Base-by-base conservation (phyloP, 31 red algal genomes). In the Endocladia muricata region DNA sequence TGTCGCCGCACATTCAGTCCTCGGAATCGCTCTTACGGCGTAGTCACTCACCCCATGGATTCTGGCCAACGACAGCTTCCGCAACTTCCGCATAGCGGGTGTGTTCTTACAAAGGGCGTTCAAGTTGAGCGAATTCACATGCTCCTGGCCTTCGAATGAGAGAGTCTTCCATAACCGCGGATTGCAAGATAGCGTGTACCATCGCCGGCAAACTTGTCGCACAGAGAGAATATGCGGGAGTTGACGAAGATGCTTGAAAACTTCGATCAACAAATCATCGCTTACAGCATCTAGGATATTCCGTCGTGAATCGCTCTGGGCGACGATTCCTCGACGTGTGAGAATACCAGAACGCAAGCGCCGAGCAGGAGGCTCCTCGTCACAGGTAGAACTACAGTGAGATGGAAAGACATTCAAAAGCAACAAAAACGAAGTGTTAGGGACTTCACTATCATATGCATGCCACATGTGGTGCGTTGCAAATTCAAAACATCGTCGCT, bases 111-210 rank as follows among this genome's bases (percentile, higher is more conserved):
- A 89, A 28, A 89, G 76, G 0, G 70, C 61, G 7, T 43, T 68
- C 28, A 89, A 43, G 76, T 89, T 73, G 11, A 34, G 41, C 3
- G 76, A 74, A 41, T 75, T 76, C 21, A 89, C 75, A 76, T 89
- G 75, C 37, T 89, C 85, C 5, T 81, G 77, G 49, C 85, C 85
- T 34, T 89, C 85, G 64, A 89, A 89, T 0, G 85, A 89, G 19
- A 89, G 70, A 15, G 43, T 56, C 30, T 39, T 81, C 85, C 85
- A 89, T 39, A 89, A 40, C n/a, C 76, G 76, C 42, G 85, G 76
- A 54, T 78, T 75, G 31, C 76, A 89, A 54, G 76, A 81, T n/a
- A 89, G 48, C 23, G 25, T 13, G 57, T 68, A 57, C 85, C 85
- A 89, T 15, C 76, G 65, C 2, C 31, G 43, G 60, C 85, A 89